Conservation (phyloP, 1,139 yeast species). For the Blastobotrys elegans region DNA sequence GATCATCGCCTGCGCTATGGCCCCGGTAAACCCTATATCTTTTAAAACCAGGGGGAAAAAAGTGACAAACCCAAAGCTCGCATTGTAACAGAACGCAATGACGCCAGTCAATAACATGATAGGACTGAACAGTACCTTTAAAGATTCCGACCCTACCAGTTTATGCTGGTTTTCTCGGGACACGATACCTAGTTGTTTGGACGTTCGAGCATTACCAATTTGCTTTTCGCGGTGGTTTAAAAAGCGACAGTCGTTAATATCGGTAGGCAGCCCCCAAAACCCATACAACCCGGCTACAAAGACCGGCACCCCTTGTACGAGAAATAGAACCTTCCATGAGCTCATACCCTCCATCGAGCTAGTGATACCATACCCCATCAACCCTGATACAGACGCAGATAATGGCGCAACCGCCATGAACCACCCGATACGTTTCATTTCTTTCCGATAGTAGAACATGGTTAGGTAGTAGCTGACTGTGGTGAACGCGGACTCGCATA, state of each 20-base stretch:
- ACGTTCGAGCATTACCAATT: conserved; percentile 27
- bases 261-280: conserved; percentile 2
- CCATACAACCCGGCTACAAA: conserved; percentile 3
- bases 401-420: conserved; percentile 5
- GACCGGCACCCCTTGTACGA: not conserved
- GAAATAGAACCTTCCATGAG: conserved; percentile 5
- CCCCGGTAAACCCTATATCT: conserved; percentile 27
- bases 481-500: conserved; percentile 4
- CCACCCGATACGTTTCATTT: not conserved
- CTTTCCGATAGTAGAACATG: conserved; percentile 1
- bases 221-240: conserved; percentile 21
- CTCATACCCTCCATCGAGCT: not conserved
- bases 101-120: conserved; percentile 23
- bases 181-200: conserved; percentile 22
- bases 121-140: conserved; percentile 20
- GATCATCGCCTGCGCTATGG: conserved; percentile 27
- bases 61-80: conserved; percentile 28
- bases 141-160: conserved; percentile 19
- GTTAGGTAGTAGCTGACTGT: not conserved
- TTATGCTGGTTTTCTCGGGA: conserved; percentile 14
- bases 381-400: not conserved
- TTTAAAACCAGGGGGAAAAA: conserved; percentile 27
- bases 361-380: not conserved
- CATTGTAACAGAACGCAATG: conserved; percentile 30
- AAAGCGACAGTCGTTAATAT: not conserved